Conservation (phyloP, 768 basidiomycete genomes). For the Termitomyces sp. region DNA sequence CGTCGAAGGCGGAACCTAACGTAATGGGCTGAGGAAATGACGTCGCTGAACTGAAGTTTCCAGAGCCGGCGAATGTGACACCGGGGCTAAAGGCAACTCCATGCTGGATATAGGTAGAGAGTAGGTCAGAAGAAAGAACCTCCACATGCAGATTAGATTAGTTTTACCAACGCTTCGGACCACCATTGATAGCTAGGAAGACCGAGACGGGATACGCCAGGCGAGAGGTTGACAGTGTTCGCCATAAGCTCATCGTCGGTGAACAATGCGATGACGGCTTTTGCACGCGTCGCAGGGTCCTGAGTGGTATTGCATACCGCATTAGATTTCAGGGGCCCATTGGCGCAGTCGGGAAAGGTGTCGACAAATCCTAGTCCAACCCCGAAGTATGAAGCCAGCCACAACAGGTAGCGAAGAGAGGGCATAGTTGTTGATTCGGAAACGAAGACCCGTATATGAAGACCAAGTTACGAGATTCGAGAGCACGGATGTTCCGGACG, state of each 20-base stretch:
- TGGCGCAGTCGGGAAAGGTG: conserved; percentile 45
- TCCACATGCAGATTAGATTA: too few relatives aligned
- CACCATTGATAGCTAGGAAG: conserved; percentile 57
- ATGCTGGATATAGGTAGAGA: conserved; percentile 28
- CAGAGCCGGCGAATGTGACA: conserved; percentile 41
- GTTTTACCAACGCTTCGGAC: conserved; percentile 48
- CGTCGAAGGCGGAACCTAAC: conserved; percentile 52
- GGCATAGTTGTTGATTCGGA: background rate
- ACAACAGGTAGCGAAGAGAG: conserved; percentile 4
- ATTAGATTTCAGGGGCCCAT: conserved; percentile 38
- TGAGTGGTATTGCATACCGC: conserved; percentile 43
- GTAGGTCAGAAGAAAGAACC: background rate
- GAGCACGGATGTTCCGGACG: background rate
- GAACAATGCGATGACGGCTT: conserved; percentile 43
- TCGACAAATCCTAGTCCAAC: conserved; percentile 18
- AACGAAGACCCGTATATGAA: background rate
- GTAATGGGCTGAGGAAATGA: conserved; percentile 56
- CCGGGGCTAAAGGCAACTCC: conserved; percentile 52
- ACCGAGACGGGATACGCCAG: conserved; percentile 51
- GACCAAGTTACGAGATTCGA: background rate
- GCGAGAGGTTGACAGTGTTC: conserved; percentile 45
- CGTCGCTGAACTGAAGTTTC: conserved; percentile 52
- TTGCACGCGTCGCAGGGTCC: conserved; percentile 40
- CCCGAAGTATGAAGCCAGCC: conserved; percentile 1
- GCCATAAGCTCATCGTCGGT: conserved; percentile 45